Conservation (phyloP, 257 asterid genomes). For the Solanum tarapatanum region DNA sequence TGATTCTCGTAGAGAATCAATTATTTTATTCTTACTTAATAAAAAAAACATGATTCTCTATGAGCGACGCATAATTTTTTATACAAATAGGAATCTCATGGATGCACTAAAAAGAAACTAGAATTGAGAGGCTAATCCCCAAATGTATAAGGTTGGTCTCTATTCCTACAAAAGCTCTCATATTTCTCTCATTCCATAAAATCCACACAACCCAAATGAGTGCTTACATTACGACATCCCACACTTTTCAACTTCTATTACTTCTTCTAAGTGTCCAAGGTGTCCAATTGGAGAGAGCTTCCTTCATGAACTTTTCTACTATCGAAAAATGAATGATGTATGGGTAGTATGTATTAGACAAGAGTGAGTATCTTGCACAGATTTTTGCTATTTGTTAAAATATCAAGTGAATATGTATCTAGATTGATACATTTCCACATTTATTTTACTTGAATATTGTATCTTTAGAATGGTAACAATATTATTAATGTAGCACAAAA, state of each 20-base stretch:
- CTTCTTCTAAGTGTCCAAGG: neutral
- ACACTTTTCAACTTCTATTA: neutral
- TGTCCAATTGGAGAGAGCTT: neutral
- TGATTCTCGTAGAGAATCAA: neutral
- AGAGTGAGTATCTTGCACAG: neutral
- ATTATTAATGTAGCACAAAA: neutral
- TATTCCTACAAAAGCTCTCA: neutral
- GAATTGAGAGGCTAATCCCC: neutral
- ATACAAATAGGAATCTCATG: neutral
- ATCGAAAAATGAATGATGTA: neutral
- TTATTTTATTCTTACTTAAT: no score
- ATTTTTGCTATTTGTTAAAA: neutral
- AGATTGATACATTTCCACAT: neutral
- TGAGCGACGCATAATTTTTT: neutral
- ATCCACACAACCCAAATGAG: neutral
- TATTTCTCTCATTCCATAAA: neutral
- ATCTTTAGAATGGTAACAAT: neutral
- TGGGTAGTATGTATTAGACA: neutral
- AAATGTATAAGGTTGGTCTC: neutral
- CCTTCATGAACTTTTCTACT: neutral
- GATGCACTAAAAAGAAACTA: neutral
- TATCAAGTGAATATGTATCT: neutral
- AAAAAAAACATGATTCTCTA: neutral
- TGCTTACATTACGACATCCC: neutral
- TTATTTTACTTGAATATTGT: neutral